Evolutionary conservation across 2,329 filamentous ascomycete genomes (phyloP), one percentile per base, ranked within the genome.

Genomic region (Ascochyta pisi): DNA sequence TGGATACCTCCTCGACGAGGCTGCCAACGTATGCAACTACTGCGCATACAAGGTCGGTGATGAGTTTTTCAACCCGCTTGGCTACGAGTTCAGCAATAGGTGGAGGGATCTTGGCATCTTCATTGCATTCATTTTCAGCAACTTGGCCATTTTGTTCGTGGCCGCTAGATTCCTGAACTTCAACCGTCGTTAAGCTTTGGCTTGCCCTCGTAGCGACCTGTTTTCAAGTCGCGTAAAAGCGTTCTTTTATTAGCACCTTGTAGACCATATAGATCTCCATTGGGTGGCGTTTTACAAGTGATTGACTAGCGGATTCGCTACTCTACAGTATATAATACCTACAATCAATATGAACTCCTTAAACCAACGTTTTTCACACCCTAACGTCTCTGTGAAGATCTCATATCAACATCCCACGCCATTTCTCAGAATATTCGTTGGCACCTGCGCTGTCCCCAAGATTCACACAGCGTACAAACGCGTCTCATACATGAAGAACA

Each of bases 51-150:
- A 84, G 59, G 78, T 90, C 12, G 92, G 92, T 27, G 89, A 96
- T 62, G 82, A 96, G 77, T 96, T 94, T 69, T 96, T 90, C 70
- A 70, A 79, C 49, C 82, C 85, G 0, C 82, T 96, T 16, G 82
- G 83, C 2, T 83, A 96, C 67, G 79, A 77, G 2, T 96, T 88
- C 66, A 78, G 79, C 39, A 76, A 90, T 61, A 80, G 92, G 15
- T 96, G 92, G 92, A 84, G 92, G 51, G 91, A 96, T 65, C 60
- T 95, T 53, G 92, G 91, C 1, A 96, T 96, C 59, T 89, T 88
- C 64, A 64, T 84, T 29, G 89, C 87, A 1, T 96, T 92, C 69
- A 83, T 96, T 49, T 90, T 77, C 13, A 92, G 88, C 70, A 96
- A 96, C 73, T 70, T 95, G 67, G 83, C 90, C 19, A 77, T 88